Evolutionary conservation across 2,329 filamentous ascomycete species (phyloP), one percentile per base, ranked within the genome.

Genomic region (Botrytis fragariae): DNA sequence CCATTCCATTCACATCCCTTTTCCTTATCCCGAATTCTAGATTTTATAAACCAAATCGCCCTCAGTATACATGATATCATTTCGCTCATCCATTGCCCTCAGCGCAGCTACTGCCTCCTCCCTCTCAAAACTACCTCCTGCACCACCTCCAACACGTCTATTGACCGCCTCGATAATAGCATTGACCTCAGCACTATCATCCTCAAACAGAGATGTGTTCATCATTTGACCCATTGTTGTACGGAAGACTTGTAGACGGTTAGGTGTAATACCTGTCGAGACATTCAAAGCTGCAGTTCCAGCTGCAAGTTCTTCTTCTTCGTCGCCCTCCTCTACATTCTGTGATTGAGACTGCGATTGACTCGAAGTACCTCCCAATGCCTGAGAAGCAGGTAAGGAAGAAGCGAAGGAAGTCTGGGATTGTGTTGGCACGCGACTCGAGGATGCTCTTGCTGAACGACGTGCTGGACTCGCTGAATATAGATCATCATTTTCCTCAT

Each of bases 1-100:
- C 9, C 6, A 54, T 54, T 54, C 51, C 51, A 16, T n/a, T 1
- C 8, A 29, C 64, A 64, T 25, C 10, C 25, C 25, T 14, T 12
- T 10, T 44, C 20, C 1, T n/a, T 42, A 65, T 44, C 25, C 45
- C 16, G 32, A 22, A 44, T 1, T 82, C 83, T 85, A 93, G 72
- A 93, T 89, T 83, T 91, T 91, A 82, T 92, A 93, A 62, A 93
- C 89, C 74, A 90, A 84, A 68, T 91, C 87, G 60, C 90, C 91
- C 78, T 87, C 86, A 18, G 86, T 85, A 76, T 86, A 95, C 95
- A 99, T 99, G 80, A 99, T 91, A 85, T 95, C 91, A 82, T 98
- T 98, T 78, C 87, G 86, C 76, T 93, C 90, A 79, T 93, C 91
- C 89, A 99, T 91, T 81, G 88, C 90, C 82, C 89, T 89, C 73